Percentiles rank a stretch among this genome's conserved stretches.
These are phyloP conservation scores for Rhodamnia argentea DNA, from an alignment of 345 rosid genomes.

Conservation along the genomic window DNA sequence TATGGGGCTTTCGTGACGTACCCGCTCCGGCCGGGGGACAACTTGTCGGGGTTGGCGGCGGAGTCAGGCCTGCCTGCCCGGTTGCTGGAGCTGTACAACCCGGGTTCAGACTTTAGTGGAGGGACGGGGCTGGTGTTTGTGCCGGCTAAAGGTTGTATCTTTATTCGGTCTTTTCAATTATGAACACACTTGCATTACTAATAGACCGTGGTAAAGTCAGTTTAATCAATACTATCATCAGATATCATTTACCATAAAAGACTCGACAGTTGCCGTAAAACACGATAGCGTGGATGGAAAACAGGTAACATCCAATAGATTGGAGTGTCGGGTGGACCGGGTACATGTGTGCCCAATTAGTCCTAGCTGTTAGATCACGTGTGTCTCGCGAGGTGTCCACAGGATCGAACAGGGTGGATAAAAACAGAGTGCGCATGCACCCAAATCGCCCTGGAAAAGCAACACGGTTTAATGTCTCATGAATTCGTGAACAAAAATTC, in stretches of 20 bases:
- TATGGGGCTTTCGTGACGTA: conserved; percentile 34
- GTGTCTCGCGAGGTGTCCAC: not conserved
- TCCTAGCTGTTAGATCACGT: not conserved
- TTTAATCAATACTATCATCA: not conserved
- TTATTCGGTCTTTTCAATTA: not conserved
- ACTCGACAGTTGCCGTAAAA: not conserved
- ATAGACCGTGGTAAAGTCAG: not conserved
- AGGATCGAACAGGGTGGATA: not conserved
- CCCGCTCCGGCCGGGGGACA: conserved; percentile 24
- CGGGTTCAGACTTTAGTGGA: conserved; percentile 14
- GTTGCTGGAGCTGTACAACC: conserved; percentile 24
- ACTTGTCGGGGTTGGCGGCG: conserved; percentile 10
- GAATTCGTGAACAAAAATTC: not conserved
- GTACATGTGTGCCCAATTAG: not conserved
- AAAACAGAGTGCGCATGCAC: not conserved
- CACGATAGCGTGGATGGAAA: not conserved
- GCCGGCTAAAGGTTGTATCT: conserved; percentile 38
- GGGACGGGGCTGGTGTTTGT: conserved; percentile 32
- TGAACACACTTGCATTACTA: not conserved
- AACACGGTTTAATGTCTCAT: not conserved
- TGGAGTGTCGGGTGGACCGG: not conserved
- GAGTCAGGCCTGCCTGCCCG: conserved; percentile 8
- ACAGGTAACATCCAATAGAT: not conserved
- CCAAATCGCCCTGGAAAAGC: not conserved
- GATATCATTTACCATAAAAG: not conserved